Evolutionary conservation across 176 grass and related monocot genomes (phyloP).

Genomic region (Elymus sibiricus): DNA sequence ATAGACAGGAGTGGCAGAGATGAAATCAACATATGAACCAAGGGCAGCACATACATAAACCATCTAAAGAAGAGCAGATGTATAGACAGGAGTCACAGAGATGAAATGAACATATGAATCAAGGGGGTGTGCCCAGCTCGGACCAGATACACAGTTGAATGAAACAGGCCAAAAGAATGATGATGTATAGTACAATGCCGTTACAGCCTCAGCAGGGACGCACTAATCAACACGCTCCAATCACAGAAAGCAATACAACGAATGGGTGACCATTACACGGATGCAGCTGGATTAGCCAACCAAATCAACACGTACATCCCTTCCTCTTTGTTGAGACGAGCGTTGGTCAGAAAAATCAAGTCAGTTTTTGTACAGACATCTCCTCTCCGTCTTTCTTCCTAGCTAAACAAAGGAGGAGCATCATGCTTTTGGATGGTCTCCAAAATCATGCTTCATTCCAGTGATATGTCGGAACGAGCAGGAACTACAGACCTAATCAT

Average conservation of each 20-base stretch:
- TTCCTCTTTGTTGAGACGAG: not conserved
- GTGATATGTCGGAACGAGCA: not conserved
- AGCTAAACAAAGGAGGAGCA: slow-evolving; percentile 30
- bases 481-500: not conserved
- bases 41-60: not conserved
- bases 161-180: slow-evolving; percentile 17
- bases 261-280: not conserved
- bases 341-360: slow-evolving; percentile 28
- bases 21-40: not conserved
- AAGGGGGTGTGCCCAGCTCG: not conserved
- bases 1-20: not conserved
- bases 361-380: slow-evolving; percentile 39
- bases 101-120: not conserved
- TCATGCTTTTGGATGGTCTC: slow-evolving; percentile 34
- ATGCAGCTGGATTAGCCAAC: not conserved
- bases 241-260: not conserved
- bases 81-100: not conserved
- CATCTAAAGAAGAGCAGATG: no score
- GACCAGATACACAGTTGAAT: not conserved
- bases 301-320: slow-evolving; percentile 10
- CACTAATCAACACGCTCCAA: not conserved
- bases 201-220: not conserved
- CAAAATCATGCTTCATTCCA: slow-evolving; percentile 33
- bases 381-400: not conserved
- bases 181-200: slow-evolving; percentile 11